Evolutionary conservation across 345 rosid species (phyloP).

Genomic region (Arabidopsis suecica): DNA sequence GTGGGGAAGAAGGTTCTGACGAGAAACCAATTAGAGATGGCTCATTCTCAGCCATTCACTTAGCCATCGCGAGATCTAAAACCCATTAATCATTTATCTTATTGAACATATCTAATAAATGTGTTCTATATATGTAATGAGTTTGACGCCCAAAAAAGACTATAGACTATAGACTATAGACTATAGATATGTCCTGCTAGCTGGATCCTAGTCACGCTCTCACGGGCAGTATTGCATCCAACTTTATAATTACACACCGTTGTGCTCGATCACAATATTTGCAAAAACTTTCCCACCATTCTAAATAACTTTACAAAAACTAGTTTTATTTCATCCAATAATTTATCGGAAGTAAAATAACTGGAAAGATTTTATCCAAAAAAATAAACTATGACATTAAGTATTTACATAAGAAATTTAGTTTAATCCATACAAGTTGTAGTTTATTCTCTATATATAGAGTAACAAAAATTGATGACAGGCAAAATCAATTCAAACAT

Average conservation of each 20-base stretch:
- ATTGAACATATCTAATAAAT: background rate
- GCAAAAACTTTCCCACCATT: background rate
- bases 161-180: too few species aligned
- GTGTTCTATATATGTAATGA: background rate
- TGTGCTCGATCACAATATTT: background rate
- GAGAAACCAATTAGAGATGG: background rate
- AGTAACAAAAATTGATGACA: background rate
- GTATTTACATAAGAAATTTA: background rate
- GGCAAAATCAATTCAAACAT: conserved; percentile 4
- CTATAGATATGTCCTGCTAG: background rate
- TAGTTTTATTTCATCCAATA: background rate
- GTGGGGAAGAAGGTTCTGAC: background rate
- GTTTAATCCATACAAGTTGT: background rate
- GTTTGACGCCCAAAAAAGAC: background rate
- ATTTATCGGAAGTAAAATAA: background rate
- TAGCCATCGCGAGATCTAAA: background rate
- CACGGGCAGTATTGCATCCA: conserved; percentile 10
- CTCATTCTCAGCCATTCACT: conserved; percentile 9
- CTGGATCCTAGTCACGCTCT: conserved; percentile 24
- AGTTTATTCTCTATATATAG: conserved; percentile 11
- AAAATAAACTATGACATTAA: background rate
- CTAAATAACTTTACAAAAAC: background rate
- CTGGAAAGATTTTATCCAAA: background rate
- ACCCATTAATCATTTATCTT: background rate
- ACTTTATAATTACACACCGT: background rate